phyloP scores from a whole-genome alignment of 345 rosid genomes.

The Ceriops tagal region DNA sequence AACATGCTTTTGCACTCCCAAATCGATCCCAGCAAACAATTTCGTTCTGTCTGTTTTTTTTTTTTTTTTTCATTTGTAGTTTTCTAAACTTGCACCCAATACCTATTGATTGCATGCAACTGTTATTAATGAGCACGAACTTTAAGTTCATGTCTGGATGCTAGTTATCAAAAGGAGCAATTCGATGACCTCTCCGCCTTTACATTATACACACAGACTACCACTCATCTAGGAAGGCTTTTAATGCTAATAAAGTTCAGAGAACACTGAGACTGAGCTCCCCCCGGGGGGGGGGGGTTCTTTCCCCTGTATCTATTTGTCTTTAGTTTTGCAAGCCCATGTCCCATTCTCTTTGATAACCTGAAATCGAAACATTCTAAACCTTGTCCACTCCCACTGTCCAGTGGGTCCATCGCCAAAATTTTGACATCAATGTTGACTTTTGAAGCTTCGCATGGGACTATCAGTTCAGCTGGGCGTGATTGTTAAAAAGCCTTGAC shows the following conservation, averaged over 20 bases:
- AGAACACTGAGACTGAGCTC: slow-evolving; percentile 30
- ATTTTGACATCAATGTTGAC: slow-evolving; percentile 33
- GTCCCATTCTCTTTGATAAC: slow-evolving; percentile 21
- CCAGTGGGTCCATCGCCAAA: slow-evolving; percentile 23
- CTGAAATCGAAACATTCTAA: slow-evolving; percentile 32
- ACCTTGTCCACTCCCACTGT: slow-evolving; percentile 22
- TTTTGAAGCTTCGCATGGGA: slow-evolving; percentile 26
- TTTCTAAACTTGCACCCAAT: background rate
- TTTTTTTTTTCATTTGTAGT: no score
- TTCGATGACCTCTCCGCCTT: background rate
- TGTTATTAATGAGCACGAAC: no score
- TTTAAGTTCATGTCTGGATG: no score
- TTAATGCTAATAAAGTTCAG: slow-evolving; percentile 16
- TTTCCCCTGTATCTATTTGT: slow-evolving; percentile 3
- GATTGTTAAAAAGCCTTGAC: slow-evolving; percentile 37
- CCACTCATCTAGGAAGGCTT: no score
- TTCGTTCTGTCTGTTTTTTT: no score
- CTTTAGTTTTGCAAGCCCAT: slow-evolving; percentile 6
- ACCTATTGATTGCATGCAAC: background rate
- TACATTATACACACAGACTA: background rate
- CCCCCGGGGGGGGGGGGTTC: background rate
- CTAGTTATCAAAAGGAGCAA: background rate
- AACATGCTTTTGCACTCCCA: no score
- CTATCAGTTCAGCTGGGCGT: slow-evolving; percentile 26
- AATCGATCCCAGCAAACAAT: no score